These are phyloP conservation scores for Leccinellum luteum DNA, from an alignment of 768 basidiomycete genomes.

Conservation along the genomic window DNA sequence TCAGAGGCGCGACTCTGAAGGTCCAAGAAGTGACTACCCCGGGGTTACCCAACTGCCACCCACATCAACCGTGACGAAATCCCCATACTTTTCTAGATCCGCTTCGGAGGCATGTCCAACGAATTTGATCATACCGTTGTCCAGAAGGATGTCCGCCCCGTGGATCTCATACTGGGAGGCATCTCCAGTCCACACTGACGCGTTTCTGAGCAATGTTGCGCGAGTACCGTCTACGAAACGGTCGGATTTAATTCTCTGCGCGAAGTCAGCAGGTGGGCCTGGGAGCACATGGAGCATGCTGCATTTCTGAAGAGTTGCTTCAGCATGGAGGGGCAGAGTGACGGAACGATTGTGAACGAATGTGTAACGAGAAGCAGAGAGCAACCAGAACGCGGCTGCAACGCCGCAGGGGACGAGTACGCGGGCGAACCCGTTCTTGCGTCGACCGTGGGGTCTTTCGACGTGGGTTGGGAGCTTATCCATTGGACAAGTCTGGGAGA, in stretches of 20 bases:
- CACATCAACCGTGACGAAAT: constrained; percentile 57
- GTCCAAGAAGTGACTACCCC: constrained; percentile 42
- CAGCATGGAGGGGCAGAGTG: constrained; percentile 28
- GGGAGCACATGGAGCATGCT: constrained; percentile 33
- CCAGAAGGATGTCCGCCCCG: constrained; percentile 40
- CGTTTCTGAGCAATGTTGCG: constrained; percentile 43
- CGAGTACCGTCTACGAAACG: constrained; percentile 38
- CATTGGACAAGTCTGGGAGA: constrained; percentile 14
- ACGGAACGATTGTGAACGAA: constrained; percentile 9
- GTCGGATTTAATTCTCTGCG: constrained; percentile 35
- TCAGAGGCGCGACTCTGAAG: constrained; percentile 36
- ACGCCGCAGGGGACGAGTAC: constrained; percentile 19
- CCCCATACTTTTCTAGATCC: constrained; percentile 33
- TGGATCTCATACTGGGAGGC: constrained; percentile 34
- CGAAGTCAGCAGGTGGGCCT: constrained; percentile 36
- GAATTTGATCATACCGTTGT: constrained; percentile 37
- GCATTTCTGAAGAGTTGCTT: constrained; percentile 35
- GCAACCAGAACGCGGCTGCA: constrained; percentile 16
- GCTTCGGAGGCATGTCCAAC: constrained; percentile 42
- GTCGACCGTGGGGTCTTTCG: constrained; percentile 9
- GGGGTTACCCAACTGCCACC: constrained; percentile 69
- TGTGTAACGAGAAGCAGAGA: constrained; percentile 16
- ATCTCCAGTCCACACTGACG: constrained; percentile 53
- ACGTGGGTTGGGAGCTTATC: constrained; percentile 28
- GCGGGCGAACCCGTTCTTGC: constrained; percentile 13